Percentiles rank a stretch among this genome's conserved stretches.
Conservation (phyloP, 257 asterid genomes). For the Ilex aquifolium region DNA sequence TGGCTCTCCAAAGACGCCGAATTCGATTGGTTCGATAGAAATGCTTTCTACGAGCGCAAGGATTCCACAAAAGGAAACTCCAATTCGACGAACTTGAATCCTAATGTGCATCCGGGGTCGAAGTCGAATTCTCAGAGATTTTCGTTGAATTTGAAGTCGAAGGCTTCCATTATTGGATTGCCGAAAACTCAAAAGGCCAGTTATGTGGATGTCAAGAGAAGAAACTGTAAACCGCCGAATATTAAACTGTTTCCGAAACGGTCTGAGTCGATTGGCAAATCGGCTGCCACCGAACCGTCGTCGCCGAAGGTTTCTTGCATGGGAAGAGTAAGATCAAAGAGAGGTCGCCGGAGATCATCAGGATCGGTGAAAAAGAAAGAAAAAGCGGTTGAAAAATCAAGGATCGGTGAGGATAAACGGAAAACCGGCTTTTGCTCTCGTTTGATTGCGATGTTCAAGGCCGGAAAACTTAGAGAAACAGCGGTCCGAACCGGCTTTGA, state of each 20-base stretch:
- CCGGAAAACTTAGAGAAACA: conserved; percentile 23
- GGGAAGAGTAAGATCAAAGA: conserved; percentile 88
- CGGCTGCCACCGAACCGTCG: conserved; percentile 59
- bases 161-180: conserved; percentile 58
- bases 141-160: conserved; percentile 36
- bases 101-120: conserved; percentile 22
- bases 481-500: conserved; percentile 26
- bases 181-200: conserved; percentile 65
- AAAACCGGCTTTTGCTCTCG: conserved; percentile 49
- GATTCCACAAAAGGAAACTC: conserved; percentile 62
- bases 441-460: conserved; percentile 45
- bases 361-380: conserved; percentile 31
- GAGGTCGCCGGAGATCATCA: conserved; percentile 50
- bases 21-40: conserved; percentile 80
- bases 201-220: conserved; percentile 34
- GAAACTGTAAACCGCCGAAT: conserved; percentile 40
- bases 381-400: conserved; percentile 23
- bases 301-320: conserved; percentile 95
- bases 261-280: conserved; percentile 34
- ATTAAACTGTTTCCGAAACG: conserved; percentile 57
- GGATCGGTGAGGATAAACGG: conserved; percentile 28
- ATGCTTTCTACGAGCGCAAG: conserved; percentile 68
- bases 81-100: conserved; percentile 22
- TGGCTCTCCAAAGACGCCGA: conserved; percentile 88
- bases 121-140: conserved; percentile 54